Evolutionary conservation across 331 rosid species (phyloP), one percentile per base, ranked within the genome.

Genomic region (Quercus lobata): DNA sequence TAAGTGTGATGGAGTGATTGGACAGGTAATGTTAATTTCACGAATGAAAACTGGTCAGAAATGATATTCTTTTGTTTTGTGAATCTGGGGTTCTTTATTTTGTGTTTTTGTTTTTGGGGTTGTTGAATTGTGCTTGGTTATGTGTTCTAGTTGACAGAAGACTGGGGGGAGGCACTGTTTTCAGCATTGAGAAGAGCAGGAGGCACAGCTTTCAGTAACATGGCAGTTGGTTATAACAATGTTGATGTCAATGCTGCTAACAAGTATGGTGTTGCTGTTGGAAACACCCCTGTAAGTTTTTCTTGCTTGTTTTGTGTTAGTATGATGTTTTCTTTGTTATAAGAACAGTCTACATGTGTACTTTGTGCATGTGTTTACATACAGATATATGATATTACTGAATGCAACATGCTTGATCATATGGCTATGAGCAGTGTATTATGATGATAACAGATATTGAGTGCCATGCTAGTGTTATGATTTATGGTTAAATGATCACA

Each of bases 141-240:
- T 0, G 52, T 32, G 41, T 81, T 85, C 60, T 87, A 96, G 99
- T 76, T 96, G 92, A 96, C 99, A 9, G 99, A 96, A 78, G 99
- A 96, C 35, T 96, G 99, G 99, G 99, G 98, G 79, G 99, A 96
- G 81, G 88, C 83, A 80, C 91, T 96, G 92, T 96, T 96, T 77
- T 89, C 97, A 49, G 93, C 98, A 1, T 88, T 96, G 88, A 92
- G 98, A 86, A 90, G 76, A 86, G 99, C 99, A 0, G 99, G 99
- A 79, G 99, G 99, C 30, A 93, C 88, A 75, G 98, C 97, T 72
- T 93, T 96, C 73, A 89, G 96, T 70, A 96, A 96, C 81, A 96
- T 96, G 98, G 99, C 97, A 9, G 99, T 96, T 85, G 99, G 99
- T 70, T 96, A 93, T 70, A 96, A 96, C 72, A 91, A 91, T 81